phyloP scores from a whole-genome alignment of 306 rosid species.

The Rosa persica region DNA sequence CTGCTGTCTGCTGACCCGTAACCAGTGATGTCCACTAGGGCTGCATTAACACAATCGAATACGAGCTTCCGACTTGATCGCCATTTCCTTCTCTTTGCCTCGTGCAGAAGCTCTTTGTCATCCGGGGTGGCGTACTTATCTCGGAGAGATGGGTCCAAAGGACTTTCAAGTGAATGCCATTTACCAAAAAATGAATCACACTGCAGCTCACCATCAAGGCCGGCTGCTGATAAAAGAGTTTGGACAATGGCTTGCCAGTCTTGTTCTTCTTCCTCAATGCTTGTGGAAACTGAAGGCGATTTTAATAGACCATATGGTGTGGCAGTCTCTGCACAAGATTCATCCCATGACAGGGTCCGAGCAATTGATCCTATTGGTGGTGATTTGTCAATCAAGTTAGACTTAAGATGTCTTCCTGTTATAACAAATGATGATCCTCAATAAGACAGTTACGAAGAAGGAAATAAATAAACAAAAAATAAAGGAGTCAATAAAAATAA shows the following conservation, averaged over 20 bases:
- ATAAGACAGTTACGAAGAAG: slow-evolving; percentile 14
- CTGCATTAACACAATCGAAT: slow-evolving; percentile 66
- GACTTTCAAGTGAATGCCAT: slow-evolving; percentile 72
- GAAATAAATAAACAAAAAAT: neutral
- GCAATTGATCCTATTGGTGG: slow-evolving; percentile 93
- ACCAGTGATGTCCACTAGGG: slow-evolving; percentile 56
- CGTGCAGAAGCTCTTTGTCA: slow-evolving; percentile 56
- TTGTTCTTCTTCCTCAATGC: slow-evolving; percentile 52
- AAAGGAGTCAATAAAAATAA: neutral
- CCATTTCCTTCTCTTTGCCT: slow-evolving; percentile 68
- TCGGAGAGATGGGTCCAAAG: slow-evolving; percentile 82
- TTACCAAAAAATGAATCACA: slow-evolving; percentile 39
- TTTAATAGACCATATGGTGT: slow-evolving; percentile 39
- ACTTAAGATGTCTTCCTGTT: slow-evolving; percentile 56
- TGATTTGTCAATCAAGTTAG: slow-evolving; percentile 91
- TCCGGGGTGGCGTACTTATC: slow-evolving; percentile 52
- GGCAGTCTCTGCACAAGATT: slow-evolving; percentile 51
- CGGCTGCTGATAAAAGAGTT: slow-evolving; percentile 62
- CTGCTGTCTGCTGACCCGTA: slow-evolving; percentile 33
- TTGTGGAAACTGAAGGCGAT: slow-evolving; percentile 48
- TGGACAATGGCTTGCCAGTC: slow-evolving; percentile 64
- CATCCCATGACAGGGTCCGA: slow-evolving; percentile 80
- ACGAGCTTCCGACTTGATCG: slow-evolving; percentile 74
- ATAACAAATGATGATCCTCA: slow-evolving; percentile 15
- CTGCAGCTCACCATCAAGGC: slow-evolving; percentile 51